Percentiles rank a stretch among this genome's conserved stretches.
These are phyloP conservation scores for Chrysopogon serrulatus DNA, from an alignment of 176 grass and related monocot genomes.

Conservation along the genomic window DNA sequence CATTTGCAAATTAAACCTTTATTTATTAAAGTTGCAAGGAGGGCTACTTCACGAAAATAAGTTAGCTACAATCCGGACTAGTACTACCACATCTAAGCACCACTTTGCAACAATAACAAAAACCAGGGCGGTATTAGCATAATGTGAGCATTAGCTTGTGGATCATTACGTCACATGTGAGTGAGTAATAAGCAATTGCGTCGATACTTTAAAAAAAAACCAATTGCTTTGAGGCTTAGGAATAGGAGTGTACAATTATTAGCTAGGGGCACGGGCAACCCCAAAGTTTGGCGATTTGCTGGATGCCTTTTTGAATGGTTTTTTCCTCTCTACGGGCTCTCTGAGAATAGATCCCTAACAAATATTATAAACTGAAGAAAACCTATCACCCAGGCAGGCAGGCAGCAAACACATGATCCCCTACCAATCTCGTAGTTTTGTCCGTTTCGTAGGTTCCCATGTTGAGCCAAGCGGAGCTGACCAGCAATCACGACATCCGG, in stretches of 20 bases:
- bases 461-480: no score
- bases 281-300: slow-evolving; percentile 28
- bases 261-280: background rate
- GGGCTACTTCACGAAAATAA: no score
- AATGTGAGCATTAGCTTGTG: slow-evolving; percentile 7
- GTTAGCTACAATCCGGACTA: background rate
- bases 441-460: no score
- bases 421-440: no score
- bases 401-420: no score
- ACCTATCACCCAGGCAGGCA: background rate
- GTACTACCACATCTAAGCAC: background rate
- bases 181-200: background rate
- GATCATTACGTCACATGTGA: slow-evolving; percentile 36
- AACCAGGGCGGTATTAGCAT: background rate
- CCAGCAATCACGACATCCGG: no score
- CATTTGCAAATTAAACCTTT: background rate
- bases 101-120: background rate
- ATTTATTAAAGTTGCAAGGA: no score
- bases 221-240: no score
- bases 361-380: slow-evolving; percentile 5
- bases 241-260: slow-evolving; percentile 19
- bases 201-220: no score
- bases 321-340: no score
- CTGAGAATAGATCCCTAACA: background rate
- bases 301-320: background rate